A percentile compares a stretch with the other conserved stretches of the same genome.
Evolutionary conservation across 2,329 filamentous ascomycete genomes (phyloP).

Genomic region (Ascomycota sp.): DNA sequence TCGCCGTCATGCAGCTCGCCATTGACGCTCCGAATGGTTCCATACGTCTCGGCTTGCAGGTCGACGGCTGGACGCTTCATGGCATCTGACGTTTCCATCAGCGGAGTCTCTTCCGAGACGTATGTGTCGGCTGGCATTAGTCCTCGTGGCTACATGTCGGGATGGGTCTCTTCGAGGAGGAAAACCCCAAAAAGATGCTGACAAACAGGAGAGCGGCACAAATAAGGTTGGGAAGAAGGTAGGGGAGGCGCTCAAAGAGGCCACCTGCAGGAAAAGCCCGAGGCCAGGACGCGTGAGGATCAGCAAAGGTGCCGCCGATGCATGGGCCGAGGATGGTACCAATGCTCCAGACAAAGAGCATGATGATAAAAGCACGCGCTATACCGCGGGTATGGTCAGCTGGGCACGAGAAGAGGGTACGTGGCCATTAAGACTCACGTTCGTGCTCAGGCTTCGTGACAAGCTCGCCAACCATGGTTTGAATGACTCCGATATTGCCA

Average conservation of each 20-base stretch:
- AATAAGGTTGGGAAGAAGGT: conserved; percentile 72
- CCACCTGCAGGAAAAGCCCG: conserved; percentile 43
- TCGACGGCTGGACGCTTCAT: conserved; percentile 55
- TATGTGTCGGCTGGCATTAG: conserved; percentile 26
- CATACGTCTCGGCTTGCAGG: conserved; percentile 59
- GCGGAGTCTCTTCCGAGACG: conserved; percentile 46
- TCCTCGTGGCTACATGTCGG: conserved; percentile 46
- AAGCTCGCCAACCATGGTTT: conserved; percentile 83
- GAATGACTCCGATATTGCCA: conserved; percentile 77
- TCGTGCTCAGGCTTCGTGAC: conserved; percentile 72
- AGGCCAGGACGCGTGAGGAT: conserved; percentile 58
- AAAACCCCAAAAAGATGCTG: conserved; percentile 68
- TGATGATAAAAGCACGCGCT: conserved; percentile 73
- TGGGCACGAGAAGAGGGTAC: background rate
- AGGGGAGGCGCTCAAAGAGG: conserved; percentile 63
- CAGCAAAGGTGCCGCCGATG: conserved; percentile 71
- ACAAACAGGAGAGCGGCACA: conserved; percentile 58
- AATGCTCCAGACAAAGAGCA: conserved; percentile 88
- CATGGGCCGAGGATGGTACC: conserved; percentile 78
- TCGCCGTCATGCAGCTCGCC: conserved; percentile 26
- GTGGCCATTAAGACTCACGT: conserved; percentile 32
- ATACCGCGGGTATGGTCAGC: conserved; percentile 4
- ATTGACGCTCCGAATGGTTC: conserved; percentile 35
- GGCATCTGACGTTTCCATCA: conserved; percentile 55
- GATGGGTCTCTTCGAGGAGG: conserved; percentile 74